Percentiles rank a stretch among this genome's conserved stretches.
phyloP scores from a whole-genome alignment of 2,329 filamentous ascomycete genomes.

The Calonectria montana region DNA sequence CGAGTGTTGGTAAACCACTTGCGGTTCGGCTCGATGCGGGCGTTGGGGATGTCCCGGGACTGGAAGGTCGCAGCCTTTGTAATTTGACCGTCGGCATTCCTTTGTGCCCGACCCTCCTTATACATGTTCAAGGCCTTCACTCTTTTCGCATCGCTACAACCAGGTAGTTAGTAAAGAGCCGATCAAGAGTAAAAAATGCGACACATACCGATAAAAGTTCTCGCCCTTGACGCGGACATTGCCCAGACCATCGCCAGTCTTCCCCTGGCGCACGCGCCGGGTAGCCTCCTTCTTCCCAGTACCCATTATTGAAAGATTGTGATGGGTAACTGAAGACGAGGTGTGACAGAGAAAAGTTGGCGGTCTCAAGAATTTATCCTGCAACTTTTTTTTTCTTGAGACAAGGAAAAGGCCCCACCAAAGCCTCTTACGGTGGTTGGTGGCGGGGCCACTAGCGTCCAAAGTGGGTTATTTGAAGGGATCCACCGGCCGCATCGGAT shows the following conservation, averaged over 20 bases:
- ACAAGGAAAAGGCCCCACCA: slow-evolving; percentile 38
- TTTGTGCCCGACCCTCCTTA: slow-evolving; percentile 85
- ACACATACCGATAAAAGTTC: slow-evolving; percentile 89
- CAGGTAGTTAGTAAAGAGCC: slow-evolving; percentile 23
- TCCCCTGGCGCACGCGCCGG: slow-evolving; percentile 87
- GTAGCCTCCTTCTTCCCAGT: slow-evolving; percentile 90
- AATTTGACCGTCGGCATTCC: slow-evolving; percentile 86
- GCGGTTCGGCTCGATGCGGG: slow-evolving; percentile 93
- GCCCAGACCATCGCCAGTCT: slow-evolving; percentile 84
- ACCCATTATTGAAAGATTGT: slow-evolving; percentile 71
- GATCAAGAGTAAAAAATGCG: neutral
- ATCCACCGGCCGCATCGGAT: slow-evolving; percentile 19
- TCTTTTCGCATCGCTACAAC: slow-evolving; percentile 77
- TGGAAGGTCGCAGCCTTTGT: slow-evolving; percentile 87
- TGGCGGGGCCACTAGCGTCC: slow-evolving; percentile 25
- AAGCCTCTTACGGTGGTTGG: slow-evolving; percentile 35
- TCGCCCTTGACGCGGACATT: slow-evolving; percentile 96
- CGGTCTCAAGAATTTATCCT: slow-evolving; percentile 41
- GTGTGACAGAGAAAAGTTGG: slow-evolving; percentile 29
- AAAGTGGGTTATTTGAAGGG: slow-evolving; percentile 11
- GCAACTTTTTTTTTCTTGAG: slow-evolving; percentile 40
- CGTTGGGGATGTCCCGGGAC: slow-evolving; percentile 82
- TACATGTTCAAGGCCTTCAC: slow-evolving; percentile 90
- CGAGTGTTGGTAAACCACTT: slow-evolving; percentile 98
- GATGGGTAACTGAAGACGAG: slow-evolving; percentile 35